These are phyloP conservation scores for Bacterosira constricta DNA, from an alignment of 108 stramenopile species.

Conservation along the genomic window DNA sequence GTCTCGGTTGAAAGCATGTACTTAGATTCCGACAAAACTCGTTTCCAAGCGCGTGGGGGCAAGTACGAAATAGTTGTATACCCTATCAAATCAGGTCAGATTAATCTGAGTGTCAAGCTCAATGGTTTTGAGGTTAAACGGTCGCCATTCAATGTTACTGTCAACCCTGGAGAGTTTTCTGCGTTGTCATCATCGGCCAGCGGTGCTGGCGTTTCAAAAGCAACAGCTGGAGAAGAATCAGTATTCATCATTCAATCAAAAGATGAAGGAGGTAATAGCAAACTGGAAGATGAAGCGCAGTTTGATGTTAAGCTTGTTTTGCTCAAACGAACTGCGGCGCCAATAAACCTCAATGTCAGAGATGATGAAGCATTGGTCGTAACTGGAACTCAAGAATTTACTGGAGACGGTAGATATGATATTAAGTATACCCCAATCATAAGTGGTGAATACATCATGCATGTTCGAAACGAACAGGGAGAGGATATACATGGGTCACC, in stretches of 20 bases:
- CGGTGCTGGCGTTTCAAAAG: slow-evolving; percentile 7
- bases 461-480: not conserved
- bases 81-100: not conserved
- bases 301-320: slow-evolving; percentile 19
- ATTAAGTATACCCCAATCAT: slow-evolving; percentile 9
- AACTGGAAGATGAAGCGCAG: not conserved
- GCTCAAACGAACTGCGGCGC: not conserved
- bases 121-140: slow-evolving; percentile 4
- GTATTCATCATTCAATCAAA: slow-evolving; percentile 22
- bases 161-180: slow-evolving; percentile 9
- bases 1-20: slow-evolving; percentile 7
- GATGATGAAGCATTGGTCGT: not conserved
- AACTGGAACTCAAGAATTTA: not conserved
- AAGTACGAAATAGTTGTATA: slow-evolving; percentile 12
- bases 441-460: slow-evolving; percentile 9
- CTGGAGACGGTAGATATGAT: slow-evolving; percentile 2
- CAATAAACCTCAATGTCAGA: not conserved
- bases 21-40: not conserved
- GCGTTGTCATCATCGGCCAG: slow-evolving; percentile 8
- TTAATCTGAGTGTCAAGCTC: not conserved
- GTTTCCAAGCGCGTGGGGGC: not conserved
- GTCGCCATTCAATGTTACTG: slow-evolving; percentile 11
- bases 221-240: slow-evolving; percentile 11
- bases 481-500: slow-evolving; percentile 15
- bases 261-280: slow-evolving; percentile 21